Base-by-base conservation (phyloP, 352 stramenopile species). In the Phytophthora quininea region DNA sequence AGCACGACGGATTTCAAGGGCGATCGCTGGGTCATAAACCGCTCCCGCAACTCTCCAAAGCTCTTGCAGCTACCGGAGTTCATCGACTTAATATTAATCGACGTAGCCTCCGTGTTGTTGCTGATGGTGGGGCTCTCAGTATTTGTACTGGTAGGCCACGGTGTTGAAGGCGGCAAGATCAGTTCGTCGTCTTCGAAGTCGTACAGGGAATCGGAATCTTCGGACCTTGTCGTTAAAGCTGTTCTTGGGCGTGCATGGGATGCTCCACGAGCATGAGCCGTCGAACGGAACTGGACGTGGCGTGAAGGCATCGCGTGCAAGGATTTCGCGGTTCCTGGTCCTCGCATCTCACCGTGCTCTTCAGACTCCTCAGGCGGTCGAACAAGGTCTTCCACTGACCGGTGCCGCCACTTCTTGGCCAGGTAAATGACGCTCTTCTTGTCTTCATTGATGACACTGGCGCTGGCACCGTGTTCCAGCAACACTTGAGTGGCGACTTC, bases 341-440 rank as follows among this genome's bases (percentile, higher is more conserved):
- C 62, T 10, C 55, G 57, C 3, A 51, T 46, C 3, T 64, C 43
- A 19, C 31, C 24, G 27, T 57, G 56, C 29, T 62, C 63, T 2
- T 35, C 58, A 52, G 58, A 46, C 5, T 86, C 70, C 7, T 89
- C 79, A 3, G 75, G 76, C 19, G 76, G 79, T 42, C 77, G 83
- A 5, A 90, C 74, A 1, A 90, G 62, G 38, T 84, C 80, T 58
- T 90, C 80, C 0, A 90, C 80, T 0, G 54, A 63, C n/a, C 75
- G 72, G 67, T 89, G 79, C 7, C 80, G 70, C 85, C 85, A 93
- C 61, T 93, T 91, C 67, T 90, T 88, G 24, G 83, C 81, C 11
- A 93, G 55, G 38, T 91, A 93, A 40, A 93, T 73, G 11, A 90
- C 83, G 33, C 76, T 93, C 31, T 75, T 72, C 56, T 90, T 92